Evolutionary conservation across 495 filamentous ascomycete genomes (phyloP).

Genomic region (Paragyromitra xinjiangensis): DNA sequence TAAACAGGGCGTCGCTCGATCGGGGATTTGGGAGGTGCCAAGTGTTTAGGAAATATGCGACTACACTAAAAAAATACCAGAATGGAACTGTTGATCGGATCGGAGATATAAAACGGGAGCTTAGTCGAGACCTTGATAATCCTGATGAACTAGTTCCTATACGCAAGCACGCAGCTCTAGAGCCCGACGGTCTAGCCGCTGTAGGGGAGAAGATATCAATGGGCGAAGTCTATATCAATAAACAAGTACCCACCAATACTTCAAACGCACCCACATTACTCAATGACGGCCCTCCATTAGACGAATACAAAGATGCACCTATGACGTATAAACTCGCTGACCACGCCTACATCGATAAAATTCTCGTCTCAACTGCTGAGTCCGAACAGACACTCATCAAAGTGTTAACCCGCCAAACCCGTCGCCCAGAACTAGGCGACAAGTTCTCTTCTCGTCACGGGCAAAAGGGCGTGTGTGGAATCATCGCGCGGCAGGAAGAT

Average conservation of each 20-base stretch:
- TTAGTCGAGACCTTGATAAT: conserved; percentile 66
- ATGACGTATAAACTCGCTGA: conserved; percentile 86
- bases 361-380: conserved; percentile 88
- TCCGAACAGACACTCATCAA: conserved; percentile 83
- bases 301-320: conserved; percentile 72
- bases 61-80: conserved; percentile 78
- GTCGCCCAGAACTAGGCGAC: conserved; percentile 92
- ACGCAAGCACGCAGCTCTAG: conserved; percentile 76
- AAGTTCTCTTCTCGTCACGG: conserved; percentile 99
- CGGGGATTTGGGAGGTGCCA: conserved; percentile 95
- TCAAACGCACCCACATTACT: conserved; percentile 67
- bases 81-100: conserved; percentile 82
- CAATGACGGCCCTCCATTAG: conserved; percentile 57
- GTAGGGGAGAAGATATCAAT: conserved; percentile 77
- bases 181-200: conserved; percentile 80
- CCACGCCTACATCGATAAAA: conserved; percentile 89
- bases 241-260: conserved; percentile 79
- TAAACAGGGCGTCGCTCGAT: conserved; percentile 95
- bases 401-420: conserved; percentile 89
- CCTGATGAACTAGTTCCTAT: conserved; percentile 63
- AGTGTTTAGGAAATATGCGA: conserved; percentile 87
- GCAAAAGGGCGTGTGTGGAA: conserved; percentile 98
- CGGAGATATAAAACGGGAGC: conserved; percentile 63
- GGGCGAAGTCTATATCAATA: conserved; percentile 88
- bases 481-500: conserved; percentile 93